Evolutionary conservation across 306 rosid species (phyloP).

Genomic region (Aeschynomene evenia): DNA sequence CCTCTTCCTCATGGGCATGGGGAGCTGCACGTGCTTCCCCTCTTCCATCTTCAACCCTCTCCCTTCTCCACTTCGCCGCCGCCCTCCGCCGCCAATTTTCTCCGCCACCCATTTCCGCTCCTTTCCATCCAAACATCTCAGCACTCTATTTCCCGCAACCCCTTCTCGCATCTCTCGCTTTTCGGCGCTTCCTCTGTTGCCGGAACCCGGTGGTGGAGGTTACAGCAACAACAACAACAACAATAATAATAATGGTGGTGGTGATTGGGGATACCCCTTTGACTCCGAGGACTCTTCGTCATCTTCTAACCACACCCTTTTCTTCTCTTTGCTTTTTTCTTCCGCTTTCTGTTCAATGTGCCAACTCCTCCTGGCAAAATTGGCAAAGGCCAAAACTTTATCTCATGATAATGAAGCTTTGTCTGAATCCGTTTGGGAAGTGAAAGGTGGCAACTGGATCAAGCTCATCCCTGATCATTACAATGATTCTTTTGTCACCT

Average conservation of each 20-base stretch:
- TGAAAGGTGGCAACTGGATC: conserved; percentile 75
- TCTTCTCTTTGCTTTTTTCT: conserved; percentile 40
- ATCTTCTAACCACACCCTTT: conserved; percentile 31
- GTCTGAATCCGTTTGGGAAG: conserved; percentile 55
- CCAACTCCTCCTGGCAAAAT: conserved; percentile 51
- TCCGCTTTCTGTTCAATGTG: conserved; percentile 49
- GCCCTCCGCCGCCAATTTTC: not conserved
- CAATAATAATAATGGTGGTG: conserved; percentile 27
- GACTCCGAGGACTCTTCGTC: conserved; percentile 45
- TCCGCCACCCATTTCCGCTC: not conserved
- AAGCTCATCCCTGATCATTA: conserved; percentile 47
- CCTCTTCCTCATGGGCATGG: conserved; percentile 33
- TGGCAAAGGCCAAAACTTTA: conserved; percentile 51
- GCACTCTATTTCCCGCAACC: not conserved
- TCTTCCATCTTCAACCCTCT: conserved; percentile 13
- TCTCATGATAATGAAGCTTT: not conserved
- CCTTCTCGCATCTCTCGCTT: conserved; percentile 32
- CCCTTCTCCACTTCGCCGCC: conserved; percentile 15
- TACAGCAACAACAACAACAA: conserved; percentile 9
- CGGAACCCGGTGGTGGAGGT: conserved; percentile 18
- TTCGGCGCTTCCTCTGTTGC: conserved; percentile 15
- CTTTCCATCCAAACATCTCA: conserved; percentile 2
- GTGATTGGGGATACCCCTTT: conserved; percentile 49
- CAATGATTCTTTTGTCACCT: conserved; percentile 51
- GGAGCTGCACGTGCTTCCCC: conserved; percentile 26